These are phyloP conservation scores for Schoenoplectus tabernaemontani DNA, from an alignment of 202 grass and related monocot genomes.

Conservation along the genomic window DNA sequence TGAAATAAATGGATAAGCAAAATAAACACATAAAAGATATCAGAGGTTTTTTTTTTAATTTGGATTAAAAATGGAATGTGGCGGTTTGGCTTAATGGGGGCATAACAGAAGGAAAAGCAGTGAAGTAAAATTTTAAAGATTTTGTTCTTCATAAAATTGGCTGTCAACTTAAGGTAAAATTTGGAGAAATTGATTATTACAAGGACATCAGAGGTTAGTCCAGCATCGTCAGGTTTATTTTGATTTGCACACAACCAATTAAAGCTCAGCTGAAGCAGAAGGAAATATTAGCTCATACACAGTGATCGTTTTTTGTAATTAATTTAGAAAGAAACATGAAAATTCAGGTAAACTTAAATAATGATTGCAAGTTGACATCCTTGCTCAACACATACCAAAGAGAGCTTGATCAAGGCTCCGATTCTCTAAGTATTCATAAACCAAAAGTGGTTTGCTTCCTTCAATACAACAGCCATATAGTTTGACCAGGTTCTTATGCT, in stretches of 20 bases:
- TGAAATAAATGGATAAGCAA: background rate
- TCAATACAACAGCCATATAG: conserved; percentile 74
- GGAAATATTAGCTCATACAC: too few species aligned
- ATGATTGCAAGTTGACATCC: background rate
- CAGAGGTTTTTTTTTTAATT: background rate
- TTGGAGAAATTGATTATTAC: background rate
- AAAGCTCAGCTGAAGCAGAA: background rate
- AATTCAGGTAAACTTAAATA: background rate
- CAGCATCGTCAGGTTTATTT: background rate
- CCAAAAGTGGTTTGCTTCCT: conserved; percentile 63
- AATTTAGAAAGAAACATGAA: background rate
- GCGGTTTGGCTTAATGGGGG: background rate
- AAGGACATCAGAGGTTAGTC: background rate
- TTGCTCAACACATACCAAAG: conserved; percentile 43
- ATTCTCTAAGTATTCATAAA: conserved; percentile 90
- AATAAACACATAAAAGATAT: background rate
- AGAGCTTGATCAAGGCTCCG: conserved; percentile 83
- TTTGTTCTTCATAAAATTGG: background rate
- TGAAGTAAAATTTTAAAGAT: background rate
- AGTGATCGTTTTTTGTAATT: too few species aligned
- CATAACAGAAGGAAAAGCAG: background rate
- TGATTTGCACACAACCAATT: background rate
- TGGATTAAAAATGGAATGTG: background rate
- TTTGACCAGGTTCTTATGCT: conserved; percentile 80
- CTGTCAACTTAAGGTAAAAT: background rate